phyloP scores from a whole-genome alignment of 257 asterid species.

The Nyctanthes arbortristis region DNA sequence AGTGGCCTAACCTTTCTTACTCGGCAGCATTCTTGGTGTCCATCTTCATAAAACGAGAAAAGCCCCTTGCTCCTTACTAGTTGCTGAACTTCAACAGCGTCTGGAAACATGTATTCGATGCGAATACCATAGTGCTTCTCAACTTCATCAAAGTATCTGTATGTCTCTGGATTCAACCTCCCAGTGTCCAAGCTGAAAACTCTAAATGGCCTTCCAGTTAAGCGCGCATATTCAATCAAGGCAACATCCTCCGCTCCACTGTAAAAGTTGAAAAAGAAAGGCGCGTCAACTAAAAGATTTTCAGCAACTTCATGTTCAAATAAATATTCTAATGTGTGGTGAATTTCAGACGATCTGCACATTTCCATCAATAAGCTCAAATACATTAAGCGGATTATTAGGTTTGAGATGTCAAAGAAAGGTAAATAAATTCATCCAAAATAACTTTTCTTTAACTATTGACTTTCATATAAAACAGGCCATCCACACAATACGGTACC shows the following conservation, averaged over 20 bases:
- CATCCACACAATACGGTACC: too few relatives aligned
- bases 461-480: too few relatives aligned
- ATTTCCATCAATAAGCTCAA: too few relatives aligned
- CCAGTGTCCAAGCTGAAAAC: slow-evolving; percentile 93
- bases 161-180: slow-evolving; percentile 83
- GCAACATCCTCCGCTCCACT: slow-evolving; percentile 97
- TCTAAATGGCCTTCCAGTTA: slow-evolving; percentile 82
- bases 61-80: slow-evolving; percentile 82
- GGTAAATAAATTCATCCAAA: too few relatives aligned
- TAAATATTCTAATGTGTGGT: too few relatives aligned
- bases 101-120: slow-evolving; percentile 90
- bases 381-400: too few relatives aligned
- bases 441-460: too few relatives aligned
- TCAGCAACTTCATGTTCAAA: neutral
- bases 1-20: slow-evolving; percentile 65
- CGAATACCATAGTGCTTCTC: slow-evolving; percentile 76
- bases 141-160: slow-evolving; percentile 64
- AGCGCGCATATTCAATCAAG: slow-evolving; percentile 75
- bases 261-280: neutral
- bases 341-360: too few relatives aligned
- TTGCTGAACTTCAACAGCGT: slow-evolving; percentile 76
- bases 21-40: slow-evolving; percentile 95
- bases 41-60: slow-evolving; percentile 85
- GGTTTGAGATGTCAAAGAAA: too few relatives aligned
- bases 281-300: neutral